Percentiles rank a stretch among this genome's conserved stretches.
These are phyloP conservation scores for Davidsoniella virescens DNA, from an alignment of 2,329 filamentous ascomycete genomes.

Conservation along the genomic window DNA sequence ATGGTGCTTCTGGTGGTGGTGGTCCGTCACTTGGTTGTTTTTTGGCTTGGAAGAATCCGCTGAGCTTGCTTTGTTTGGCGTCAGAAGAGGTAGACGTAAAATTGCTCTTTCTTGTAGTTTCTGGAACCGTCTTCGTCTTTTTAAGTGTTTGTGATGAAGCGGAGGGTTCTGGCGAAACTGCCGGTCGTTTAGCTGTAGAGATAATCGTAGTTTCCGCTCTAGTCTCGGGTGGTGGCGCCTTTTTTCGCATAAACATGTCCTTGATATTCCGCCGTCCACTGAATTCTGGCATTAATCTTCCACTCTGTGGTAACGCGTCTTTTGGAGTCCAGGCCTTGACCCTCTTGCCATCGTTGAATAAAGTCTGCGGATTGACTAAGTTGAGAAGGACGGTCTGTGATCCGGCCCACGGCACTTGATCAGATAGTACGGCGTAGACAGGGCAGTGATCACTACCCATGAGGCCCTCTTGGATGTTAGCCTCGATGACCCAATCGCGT, in stretches of 20 bases:
- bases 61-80: slow-evolving; percentile 41
- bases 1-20: slow-evolving; percentile 5
- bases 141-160: slow-evolving; percentile 7
- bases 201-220: not conserved
- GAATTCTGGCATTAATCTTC: slow-evolving; percentile 75
- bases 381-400: slow-evolving; percentile 43
- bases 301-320: slow-evolving; percentile 58
- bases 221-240: not conserved
- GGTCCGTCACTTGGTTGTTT: no score
- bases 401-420: slow-evolving; percentile 42
- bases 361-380: slow-evolving; percentile 58
- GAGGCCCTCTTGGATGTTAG: slow-evolving; percentile 83
- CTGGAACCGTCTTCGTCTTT: slow-evolving; percentile 5
- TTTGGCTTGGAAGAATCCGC: slow-evolving; percentile 64
- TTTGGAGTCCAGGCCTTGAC: slow-evolving; percentile 49
- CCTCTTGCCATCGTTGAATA: slow-evolving; percentile 52
- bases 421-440: slow-evolving; percentile 58
- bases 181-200: slow-evolving; percentile 3
- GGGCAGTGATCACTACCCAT: slow-evolving; percentile 96
- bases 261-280: slow-evolving; percentile 70
- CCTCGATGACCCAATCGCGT: slow-evolving; percentile 60
- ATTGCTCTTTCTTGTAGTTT: slow-evolving; percentile 17
- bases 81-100: not conserved
- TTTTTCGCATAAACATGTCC: slow-evolving; percentile 59
- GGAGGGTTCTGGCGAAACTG: slow-evolving; percentile 24